Percentiles rank a stretch among this genome's conserved stretches.
These are phyloP conservation scores for Pseudozyma tsukubaensis DNA, from an alignment of 1,284 basidiomycete genomes.

Conservation along the genomic window DNA sequence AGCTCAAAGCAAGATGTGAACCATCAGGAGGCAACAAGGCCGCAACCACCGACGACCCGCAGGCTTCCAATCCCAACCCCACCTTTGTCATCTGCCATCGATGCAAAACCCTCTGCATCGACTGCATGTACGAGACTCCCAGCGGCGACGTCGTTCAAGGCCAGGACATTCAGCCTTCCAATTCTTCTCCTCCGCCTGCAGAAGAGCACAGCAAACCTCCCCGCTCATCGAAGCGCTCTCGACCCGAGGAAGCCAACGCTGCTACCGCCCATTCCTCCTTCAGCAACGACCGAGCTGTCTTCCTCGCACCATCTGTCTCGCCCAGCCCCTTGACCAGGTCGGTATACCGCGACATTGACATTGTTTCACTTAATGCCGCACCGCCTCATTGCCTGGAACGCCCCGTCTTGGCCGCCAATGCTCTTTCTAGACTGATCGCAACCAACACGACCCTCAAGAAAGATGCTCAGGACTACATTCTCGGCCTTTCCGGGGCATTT, in stretches of 20 bases:
- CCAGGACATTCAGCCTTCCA: slow-evolving; percentile 14
- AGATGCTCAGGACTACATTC: slow-evolving; percentile 31
- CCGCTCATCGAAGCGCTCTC: slow-evolving; percentile 25
- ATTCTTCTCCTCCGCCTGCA: slow-evolving; percentile 19
- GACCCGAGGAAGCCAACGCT: slow-evolving; percentile 14
- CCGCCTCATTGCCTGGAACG: slow-evolving; percentile 21
- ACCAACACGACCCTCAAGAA: slow-evolving; percentile 20
- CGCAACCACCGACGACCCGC: slow-evolving; percentile 15
- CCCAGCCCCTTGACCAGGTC: slow-evolving; percentile 29
- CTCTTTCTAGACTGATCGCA: slow-evolving; percentile 41
- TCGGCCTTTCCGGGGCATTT: slow-evolving; percentile 23
- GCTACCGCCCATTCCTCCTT: slow-evolving; percentile 14
- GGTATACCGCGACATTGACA: slow-evolving; percentile 41
- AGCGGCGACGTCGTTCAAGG: slow-evolving; percentile 36
- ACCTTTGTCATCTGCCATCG: slow-evolving; percentile 41
- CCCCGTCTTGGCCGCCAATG: slow-evolving; percentile 24
- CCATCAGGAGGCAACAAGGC: slow-evolving; percentile 21
- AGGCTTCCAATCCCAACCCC: slow-evolving; percentile 7
- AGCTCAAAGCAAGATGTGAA: slow-evolving; percentile 50
- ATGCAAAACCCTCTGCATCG: slow-evolving; percentile 52
- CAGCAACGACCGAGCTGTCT: slow-evolving; percentile 41
- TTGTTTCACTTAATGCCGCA: slow-evolving; percentile 26
- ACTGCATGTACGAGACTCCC: slow-evolving; percentile 42
- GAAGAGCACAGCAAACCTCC: slow-evolving; percentile 17
- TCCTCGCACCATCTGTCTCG: slow-evolving; percentile 37